Base-by-base conservation (phyloP, 345 rosid genomes). In the Viola odorata region DNA sequence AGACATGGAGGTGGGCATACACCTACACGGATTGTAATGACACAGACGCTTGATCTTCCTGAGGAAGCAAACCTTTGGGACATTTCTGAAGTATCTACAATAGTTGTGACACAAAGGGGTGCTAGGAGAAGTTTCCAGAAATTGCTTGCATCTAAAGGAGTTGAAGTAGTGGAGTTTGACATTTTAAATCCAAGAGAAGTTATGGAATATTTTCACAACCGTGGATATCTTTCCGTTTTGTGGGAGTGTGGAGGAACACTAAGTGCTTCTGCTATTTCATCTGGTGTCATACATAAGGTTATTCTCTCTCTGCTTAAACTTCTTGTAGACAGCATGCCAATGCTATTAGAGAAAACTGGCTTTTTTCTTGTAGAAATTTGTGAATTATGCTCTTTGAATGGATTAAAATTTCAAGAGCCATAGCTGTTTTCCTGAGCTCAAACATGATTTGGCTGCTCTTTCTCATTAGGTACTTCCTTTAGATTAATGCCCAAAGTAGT, bases 161-260 rank as follows among this genome's bases (percentile, higher is more conserved):
- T 92, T 75, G 96, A 92, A 62, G 95, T 92, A 55, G 97, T 90
- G 80, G 97, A 92, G 76, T 85, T 92, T 73, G 99, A 92, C 59
- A 81, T 92, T 79, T 75, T 92, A 73, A 92, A 85, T 66, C 85
- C 97, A 0, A 88, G 90, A 83, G 95, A 92, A 37, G 94, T 85
- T 56, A 87, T 92, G 99, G 97, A 87, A 67, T 90, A 92, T 77
- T 87, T 92, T 66, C 90, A 87, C 13, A 86, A 77, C 50, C 96
- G 95, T 56, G 97, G 99, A 36, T 84, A 90, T 70, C 90, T 92
- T 69, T 83, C 96, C n/a, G 79, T 92, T 45, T 74, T 92, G 53
- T 92, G 99, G 99, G 97, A 90, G 69, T 92, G 97, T 61, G 99
- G 99, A 14, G 97, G 99, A 15, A 81, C 88, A 32, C 73, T 92